Evolutionary conservation across 108 stramenopile genomes (phyloP), one percentile per base, ranked within the genome.

Genomic region (Nannochloropsis salina): DNA sequence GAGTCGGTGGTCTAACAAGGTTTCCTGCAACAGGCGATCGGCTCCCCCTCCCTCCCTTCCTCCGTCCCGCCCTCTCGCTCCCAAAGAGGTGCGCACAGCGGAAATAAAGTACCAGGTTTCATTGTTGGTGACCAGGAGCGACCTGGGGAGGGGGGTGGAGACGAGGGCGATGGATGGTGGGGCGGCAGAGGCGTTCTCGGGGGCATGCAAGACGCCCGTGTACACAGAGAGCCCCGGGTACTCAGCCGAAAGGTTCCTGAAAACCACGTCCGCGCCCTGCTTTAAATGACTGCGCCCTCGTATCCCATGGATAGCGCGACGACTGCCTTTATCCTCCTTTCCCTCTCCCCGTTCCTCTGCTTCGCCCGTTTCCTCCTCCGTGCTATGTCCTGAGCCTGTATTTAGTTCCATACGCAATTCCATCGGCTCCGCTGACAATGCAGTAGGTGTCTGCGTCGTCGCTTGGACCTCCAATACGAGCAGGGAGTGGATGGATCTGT

Each of bases 81-180:
- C 31, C 61, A 74, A 74, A n/a, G 61, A 74, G 61, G 20, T 74
- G 61, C 61, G 61, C 61, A 74, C n/a, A n/a, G 61, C 61, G n/a
- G 61, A 74, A n/a, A 74, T 0, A 6, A 74, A 74, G 61, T 74
- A n/a, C 61, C 61, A 74, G 4, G 61, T 74, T 6, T 74, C 20
- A n/a, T 74, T 74, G 3, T 74, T n/a, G 20, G 4, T 15, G 61
- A 74, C 2, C 61, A 74, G 61, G 61, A 74, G 4, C 20, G 61
- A 74, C 20, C 20, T 15, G n/a, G 61, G 61, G 61, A 74, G 61
- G n/a, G n/a, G 61, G 1, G 61, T 74, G 61, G 61, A 74, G 61
- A 74, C 61, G n/a, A 74, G 61, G 6, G 61, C 15, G 8, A 74
- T n/a, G n/a, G n/a, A n/a, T 31, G 31, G 31, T 15, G n/a, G 15